phyloP scores from a whole-genome alignment of 2,329 filamentous ascomycete genomes.

The Phaeoacremonium minimum region DNA sequence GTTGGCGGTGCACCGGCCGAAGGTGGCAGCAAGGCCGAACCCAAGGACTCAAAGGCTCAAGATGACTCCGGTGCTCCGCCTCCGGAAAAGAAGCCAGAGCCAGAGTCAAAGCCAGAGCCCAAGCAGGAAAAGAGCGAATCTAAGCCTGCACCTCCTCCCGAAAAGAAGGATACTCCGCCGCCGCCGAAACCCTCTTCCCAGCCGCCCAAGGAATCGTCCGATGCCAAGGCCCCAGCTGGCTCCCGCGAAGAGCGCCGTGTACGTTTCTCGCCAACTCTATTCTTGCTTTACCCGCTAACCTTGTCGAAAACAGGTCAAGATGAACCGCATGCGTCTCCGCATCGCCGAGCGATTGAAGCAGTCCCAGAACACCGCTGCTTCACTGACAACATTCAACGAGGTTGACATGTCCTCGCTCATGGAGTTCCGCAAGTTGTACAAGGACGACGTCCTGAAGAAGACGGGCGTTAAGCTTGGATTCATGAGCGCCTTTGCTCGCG shows the following conservation, averaged over 20 bases:
- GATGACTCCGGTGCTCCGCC: conserved; percentile 29
- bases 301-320: conserved; percentile 70
- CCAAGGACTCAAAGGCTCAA: conserved; percentile 53
- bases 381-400: conserved; percentile 97
- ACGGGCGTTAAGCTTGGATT: conserved; percentile 98
- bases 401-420: conserved; percentile 98
- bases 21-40: conserved; percentile 53
- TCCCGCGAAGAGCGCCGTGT: conserved; percentile 84
- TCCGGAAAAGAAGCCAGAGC: conserved; percentile 34
- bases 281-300: too few species aligned
- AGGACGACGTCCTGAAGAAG: conserved; percentile 94
- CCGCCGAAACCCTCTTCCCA: conserved; percentile 9
- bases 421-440: conserved; percentile 96
- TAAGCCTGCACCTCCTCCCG: conserved; percentile 18
- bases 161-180: conserved; percentile 22
- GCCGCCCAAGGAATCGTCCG: conserved; percentile 30
- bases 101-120: conserved; percentile 22
- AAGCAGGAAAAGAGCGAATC: conserved; percentile 27
- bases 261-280: conserved; percentile 33
- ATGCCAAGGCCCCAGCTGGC: conserved; percentile 48
- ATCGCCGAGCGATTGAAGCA: conserved; percentile 98
- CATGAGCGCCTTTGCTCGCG: conserved; percentile 96
- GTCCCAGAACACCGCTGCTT: conserved; percentile 96
- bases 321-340: conserved; percentile 98
- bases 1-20: conserved; percentile 61